Base-by-base conservation (phyloP, 2,329 filamentous ascomycete genomes). In the Alternaria hordeiaustralica region DNA sequence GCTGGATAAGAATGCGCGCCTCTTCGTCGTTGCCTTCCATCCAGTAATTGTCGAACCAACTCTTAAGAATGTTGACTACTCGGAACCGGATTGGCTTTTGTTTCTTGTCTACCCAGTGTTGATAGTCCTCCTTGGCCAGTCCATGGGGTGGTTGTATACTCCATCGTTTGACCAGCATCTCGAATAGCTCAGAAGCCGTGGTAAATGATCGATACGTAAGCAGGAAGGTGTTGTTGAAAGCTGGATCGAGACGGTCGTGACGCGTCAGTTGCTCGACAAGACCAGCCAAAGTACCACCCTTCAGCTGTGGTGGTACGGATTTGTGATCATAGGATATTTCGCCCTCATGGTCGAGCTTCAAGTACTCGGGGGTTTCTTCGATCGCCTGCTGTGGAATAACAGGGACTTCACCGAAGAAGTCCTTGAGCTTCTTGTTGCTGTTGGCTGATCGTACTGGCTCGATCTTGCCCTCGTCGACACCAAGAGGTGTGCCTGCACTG, bases 1-100 rank as follows among this genome's bases (percentile, higher is more conserved):
- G 90, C 63, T 93, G 90, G 68, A 99, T 93, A 44, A 99, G 85
- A 70, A 93, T 89, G 78, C 89, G 93, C 49, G 90, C 96, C 51
- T 92, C 90, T 55, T 95, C 92, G 75, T 90, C 94, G 66, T 91
- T 90, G 53, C 94, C 92, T 78, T 99, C 96, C 94, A 98, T 97
- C 96, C 96, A 99, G 80, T 96, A 98, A 72, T 92, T 94, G 77
- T 98, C 96, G 71, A 99, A 96, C 96, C 96, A 99, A 81, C 89
- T 96, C 86, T 98, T 98, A 51, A 99, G 84, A 68, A 97, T 98
- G 75, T 98, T 99, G 68, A 99, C 94, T 3, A 99, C 94, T 45
- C 96, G 90, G 83, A 99, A 97, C 36, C 96, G 89, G 65, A 98
- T 97, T 6, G 93, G 92, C 77, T 96, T 97, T 79, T 98, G 96